Evolutionary conservation across 1,284 basidiomycete genomes (phyloP).

Genomic region (Malassezia pachydermatis): DNA sequence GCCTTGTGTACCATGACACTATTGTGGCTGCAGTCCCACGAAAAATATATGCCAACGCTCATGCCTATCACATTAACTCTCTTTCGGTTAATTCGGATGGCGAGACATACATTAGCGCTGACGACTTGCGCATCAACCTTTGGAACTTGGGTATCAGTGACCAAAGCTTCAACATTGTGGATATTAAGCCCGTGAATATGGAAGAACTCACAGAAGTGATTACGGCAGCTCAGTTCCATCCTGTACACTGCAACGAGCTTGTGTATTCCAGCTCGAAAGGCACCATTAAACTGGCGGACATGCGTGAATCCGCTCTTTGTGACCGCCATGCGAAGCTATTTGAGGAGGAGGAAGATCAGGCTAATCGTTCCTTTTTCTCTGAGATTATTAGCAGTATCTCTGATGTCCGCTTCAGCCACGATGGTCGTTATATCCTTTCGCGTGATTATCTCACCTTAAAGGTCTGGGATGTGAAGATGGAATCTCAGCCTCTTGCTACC

Average conservation of each 20-base stretch:
- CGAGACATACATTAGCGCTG: constrained; percentile 97
- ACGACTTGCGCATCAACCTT: constrained; percentile 90
- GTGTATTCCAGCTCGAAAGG: constrained; percentile 99
- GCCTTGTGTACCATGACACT: constrained; percentile 83
- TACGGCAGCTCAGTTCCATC: constrained; percentile 97
- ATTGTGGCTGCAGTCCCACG: constrained; percentile 97
- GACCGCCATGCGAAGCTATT: constrained; percentile 76
- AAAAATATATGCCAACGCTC: constrained; percentile 97
- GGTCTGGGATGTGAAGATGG: constrained; percentile 99
- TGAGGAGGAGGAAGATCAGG: constrained; percentile 86
- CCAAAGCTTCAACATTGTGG: constrained; percentile 99
- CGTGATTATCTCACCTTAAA: constrained; percentile 95
- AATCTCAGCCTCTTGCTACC: constrained; percentile 87
- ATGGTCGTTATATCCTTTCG: constrained; percentile 91
- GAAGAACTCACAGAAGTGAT: constrained; percentile 99
- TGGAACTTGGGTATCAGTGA: constrained; percentile 99
- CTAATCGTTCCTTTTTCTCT: constrained; percentile 97
- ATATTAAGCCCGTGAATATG: constrained; percentile 99
- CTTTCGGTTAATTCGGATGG: constrained; percentile 99
- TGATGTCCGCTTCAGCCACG: constrained; percentile 96
- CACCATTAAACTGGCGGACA: constrained; percentile 99
- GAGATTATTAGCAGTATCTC: constrained; percentile 99
- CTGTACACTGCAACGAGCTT: constrained; percentile 91
- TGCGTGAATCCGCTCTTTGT: constrained; percentile 95
- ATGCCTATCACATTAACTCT: constrained; percentile 99